Percentiles rank a stretch among this genome's conserved stretches.
phyloP scores from a whole-genome alignment of 257 asterid genomes.

The Penstemon eatonii region DNA sequence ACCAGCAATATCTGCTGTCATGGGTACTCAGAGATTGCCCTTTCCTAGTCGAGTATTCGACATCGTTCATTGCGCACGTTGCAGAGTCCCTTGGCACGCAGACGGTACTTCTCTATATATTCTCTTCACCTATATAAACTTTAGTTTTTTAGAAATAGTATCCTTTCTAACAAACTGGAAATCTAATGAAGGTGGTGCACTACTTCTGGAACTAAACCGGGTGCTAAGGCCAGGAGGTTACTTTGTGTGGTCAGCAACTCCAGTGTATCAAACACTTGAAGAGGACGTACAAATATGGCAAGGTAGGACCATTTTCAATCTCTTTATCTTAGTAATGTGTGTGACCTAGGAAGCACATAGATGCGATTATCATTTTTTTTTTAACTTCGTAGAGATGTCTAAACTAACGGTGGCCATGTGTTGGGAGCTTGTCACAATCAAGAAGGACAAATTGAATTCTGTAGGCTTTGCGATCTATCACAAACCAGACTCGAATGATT shows the following conservation, averaged over 20 bases:
- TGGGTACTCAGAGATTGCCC: slow-evolving; percentile 85
- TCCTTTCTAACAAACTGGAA: slow-evolving; percentile 10
- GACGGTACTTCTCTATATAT: slow-evolving; percentile 51
- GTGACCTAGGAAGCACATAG: neutral
- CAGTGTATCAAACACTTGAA: slow-evolving; percentile 78
- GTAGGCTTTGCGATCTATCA: slow-evolving; percentile 76
- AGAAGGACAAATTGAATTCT: slow-evolving; percentile 62
- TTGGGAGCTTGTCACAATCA: slow-evolving; percentile 80
- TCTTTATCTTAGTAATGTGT: neutral
- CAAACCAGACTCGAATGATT: slow-evolving; percentile 80
- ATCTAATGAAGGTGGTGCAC: slow-evolving; percentile 72
- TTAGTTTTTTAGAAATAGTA: neutral
- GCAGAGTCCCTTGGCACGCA: slow-evolving; percentile 92
- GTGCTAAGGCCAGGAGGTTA: slow-evolving; percentile 90
- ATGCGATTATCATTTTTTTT: neutral
- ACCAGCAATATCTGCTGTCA: slow-evolving; percentile 89
- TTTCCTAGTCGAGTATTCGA: slow-evolving; percentile 87
- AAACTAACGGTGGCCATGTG: slow-evolving; percentile 77
- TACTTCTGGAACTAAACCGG: slow-evolving; percentile 79
- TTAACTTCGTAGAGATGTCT: slow-evolving; percentile 60
- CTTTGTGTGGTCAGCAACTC: slow-evolving; percentile 93
- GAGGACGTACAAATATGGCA: slow-evolving; percentile 82
- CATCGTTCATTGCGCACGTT: slow-evolving; percentile 88
- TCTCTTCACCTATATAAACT: neutral
- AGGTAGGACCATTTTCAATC: slow-evolving; percentile 39